Conservation (phyloP, 768 basidiomycete species). For the Boletus sensibilis region DNA sequence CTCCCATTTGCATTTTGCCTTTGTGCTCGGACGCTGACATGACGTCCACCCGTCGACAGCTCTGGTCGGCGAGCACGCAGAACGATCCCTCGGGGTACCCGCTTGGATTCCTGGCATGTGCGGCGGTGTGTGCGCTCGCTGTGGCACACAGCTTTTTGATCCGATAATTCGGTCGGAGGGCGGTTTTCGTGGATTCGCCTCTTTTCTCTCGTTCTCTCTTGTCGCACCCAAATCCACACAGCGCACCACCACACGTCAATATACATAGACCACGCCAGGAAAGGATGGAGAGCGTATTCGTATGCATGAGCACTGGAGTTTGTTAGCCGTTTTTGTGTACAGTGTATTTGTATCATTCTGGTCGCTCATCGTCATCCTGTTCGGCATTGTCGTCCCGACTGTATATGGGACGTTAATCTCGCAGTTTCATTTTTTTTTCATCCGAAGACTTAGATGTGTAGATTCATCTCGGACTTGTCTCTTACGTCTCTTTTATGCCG, state of each 20-base stretch:
- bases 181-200: not conserved
- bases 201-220: not conserved
- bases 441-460: not conserved
- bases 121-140: slow-evolving; percentile 57
- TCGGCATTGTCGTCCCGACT: not conserved
- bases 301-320: not conserved
- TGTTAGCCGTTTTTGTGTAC: not conserved
- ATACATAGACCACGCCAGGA: not conserved
- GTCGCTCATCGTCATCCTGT: not conserved
- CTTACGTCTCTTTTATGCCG: not conserved
- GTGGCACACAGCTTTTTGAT: slow-evolving; percentile 76
- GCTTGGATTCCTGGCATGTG: slow-evolving; percentile 69
- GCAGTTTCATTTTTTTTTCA: not conserved
- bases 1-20: not conserved
- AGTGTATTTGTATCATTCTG: not conserved
- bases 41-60: slow-evolving; percentile 35
- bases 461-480: not conserved
- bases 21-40: not conserved
- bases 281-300: not conserved
- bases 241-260: not conserved
- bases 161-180: slow-evolving; percentile 54
- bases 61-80: slow-evolving; percentile 73
- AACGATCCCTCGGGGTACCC: slow-evolving; percentile 70
- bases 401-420: not conserved
- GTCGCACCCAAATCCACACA: not conserved